Conservation (phyloP, 2,329 filamentous ascomycete species). For the Periglandula ipomoeae region DNA sequence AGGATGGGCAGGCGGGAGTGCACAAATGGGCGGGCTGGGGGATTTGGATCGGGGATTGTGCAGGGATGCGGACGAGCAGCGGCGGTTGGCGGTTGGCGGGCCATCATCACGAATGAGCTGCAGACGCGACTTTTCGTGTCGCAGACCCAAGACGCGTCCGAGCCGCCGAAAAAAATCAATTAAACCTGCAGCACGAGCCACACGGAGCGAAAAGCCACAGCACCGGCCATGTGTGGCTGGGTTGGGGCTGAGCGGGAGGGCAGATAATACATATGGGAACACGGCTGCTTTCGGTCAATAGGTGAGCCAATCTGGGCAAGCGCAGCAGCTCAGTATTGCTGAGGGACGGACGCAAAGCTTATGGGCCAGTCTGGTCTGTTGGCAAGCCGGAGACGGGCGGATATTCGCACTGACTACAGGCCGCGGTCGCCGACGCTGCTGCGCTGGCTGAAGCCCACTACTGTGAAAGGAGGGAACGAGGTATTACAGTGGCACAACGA, state of each 20-base stretch:
- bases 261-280: too few relatives aligned
- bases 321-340: too few relatives aligned
- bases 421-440: too few relatives aligned
- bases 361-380: too few relatives aligned
- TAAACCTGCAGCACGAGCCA: slow-evolving; percentile 2
- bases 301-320: too few relatives aligned
- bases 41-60: slow-evolving; percentile 21
- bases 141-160: slow-evolving; percentile 10
- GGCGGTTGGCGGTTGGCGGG: not conserved
- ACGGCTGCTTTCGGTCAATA: too few relatives aligned
- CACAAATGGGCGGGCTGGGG: slow-evolving; percentile 6
- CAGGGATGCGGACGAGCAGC: slow-evolving; percentile 15
- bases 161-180: slow-evolving; percentile 15
- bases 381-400: too few relatives aligned
- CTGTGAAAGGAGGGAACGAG: too few relatives aligned
- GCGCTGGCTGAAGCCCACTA: too few relatives aligned
- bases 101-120: not conserved
- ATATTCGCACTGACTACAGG: too few relatives aligned
- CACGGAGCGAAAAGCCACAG: not conserved
- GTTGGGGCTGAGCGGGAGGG: not conserved
- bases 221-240: not conserved
- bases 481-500: too few relatives aligned
- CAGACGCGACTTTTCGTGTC: slow-evolving; percentile 27
- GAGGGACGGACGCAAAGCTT: too few relatives aligned
- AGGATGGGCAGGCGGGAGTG: not conserved